Base-by-base conservation (phyloP, 2,329 filamentous ascomycete species). In the Trichophyton simii region DNA sequence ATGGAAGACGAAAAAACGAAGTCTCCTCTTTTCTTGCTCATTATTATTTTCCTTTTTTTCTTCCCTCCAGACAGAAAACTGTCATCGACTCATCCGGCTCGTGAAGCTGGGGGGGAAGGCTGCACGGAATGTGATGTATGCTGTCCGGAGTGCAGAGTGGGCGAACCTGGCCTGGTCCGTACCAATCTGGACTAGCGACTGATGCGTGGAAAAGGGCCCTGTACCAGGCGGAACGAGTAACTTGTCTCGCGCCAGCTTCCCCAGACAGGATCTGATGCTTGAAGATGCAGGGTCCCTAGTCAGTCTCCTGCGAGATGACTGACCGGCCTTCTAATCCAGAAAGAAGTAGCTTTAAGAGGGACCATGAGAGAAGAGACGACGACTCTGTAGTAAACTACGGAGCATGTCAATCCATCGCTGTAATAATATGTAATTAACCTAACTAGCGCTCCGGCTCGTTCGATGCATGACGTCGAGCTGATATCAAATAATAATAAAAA, bases 101-200 rank as follows among this genome's bases (percentile, higher is more conserved):
- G 52, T 55, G 52, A 20, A 55, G 25, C n/a, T 36, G 52, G 52
- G 52, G 48, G n/a, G 52, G n/a, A 55, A 31, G 52, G 52, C 52
- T 55, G 52, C 52, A 36, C 31, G 52, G 52, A 55, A 55, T 55
- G 52, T 55, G 52, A 55, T 55, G 18, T 55, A n/a, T 55, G 52
- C 25, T 34, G 25, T 15, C 18, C n/a, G n/a, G 15, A 55, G n/a
- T 34, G 52, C 52, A 38, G 46, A 52, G 11, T 9, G 34, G 34
- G 46, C 13, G 20, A 52, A 15, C 31, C 52, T 55, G 20, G 28
- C 31, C 15, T 36, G 52, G 52, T n/a, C 11, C 28, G 34, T 28
- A n/a, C 11, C 3, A 55, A 13, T 38, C 8, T 38, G 34, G 11
- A 38, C 34, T 38, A 13, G 34, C 11, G 11, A 38, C 8, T 38